Conservation (phyloP, 23 red algal species). For the Gracilaria gracilis region DNA sequence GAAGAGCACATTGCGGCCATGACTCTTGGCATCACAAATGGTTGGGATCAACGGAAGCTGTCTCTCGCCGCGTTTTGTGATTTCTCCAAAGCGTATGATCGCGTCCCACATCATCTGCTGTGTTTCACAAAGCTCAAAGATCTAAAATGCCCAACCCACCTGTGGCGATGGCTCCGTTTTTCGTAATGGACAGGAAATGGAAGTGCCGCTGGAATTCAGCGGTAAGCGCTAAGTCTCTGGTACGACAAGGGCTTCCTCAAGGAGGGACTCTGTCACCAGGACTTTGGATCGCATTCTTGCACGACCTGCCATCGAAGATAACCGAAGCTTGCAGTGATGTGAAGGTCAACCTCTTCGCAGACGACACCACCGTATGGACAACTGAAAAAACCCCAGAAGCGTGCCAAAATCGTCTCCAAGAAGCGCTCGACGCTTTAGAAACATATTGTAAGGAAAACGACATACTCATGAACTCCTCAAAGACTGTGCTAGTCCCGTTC, state of each 20-base stretch:
- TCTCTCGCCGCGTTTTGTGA: background rate
- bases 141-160: background rate
- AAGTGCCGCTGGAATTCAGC: background rate
- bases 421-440: background rate
- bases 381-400: too few relatives aligned
- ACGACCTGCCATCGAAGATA: background rate
- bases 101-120: background rate
- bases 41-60: background rate
- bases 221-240: background rate
- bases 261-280: background rate
- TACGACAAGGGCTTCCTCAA: background rate
- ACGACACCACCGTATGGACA: too few relatives aligned
- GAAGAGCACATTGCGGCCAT: conserved; percentile 1
- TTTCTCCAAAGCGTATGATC: background rate
- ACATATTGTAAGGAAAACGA: background rate
- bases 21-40: background rate
- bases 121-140: background rate
- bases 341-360: background rate
- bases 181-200: background rate
- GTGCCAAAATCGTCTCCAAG: background rate
- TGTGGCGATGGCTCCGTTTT: background rate
- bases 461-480: background rate
- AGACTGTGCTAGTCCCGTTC: background rate
- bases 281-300: background rate
- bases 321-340: background rate